Conservation (phyloP, 345 rosid genomes). For the Melastoma malabathricum region DNA sequence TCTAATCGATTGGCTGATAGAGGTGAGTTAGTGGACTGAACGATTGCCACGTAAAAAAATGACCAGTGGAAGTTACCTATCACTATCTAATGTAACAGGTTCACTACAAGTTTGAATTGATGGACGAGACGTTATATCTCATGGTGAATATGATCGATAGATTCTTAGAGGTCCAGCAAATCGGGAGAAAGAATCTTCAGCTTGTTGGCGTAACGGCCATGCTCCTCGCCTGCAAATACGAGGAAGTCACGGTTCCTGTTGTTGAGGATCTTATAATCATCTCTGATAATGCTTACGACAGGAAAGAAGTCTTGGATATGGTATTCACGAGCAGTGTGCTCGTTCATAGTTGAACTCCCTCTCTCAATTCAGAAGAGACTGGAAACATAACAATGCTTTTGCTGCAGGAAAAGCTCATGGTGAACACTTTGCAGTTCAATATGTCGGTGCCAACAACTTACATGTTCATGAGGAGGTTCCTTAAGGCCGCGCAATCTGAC, state of each 20-base stretch:
- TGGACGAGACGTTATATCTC: constrained; percentile 88
- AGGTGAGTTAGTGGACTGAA: constrained; percentile 25
- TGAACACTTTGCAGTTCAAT: constrained; percentile 62
- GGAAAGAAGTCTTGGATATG: constrained; percentile 86
- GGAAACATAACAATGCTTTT: background rate
- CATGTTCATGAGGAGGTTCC: constrained; percentile 30
- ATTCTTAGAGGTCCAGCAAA: constrained; percentile 47
- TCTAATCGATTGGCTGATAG: constrained; percentile 86
- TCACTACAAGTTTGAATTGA: constrained; percentile 96
- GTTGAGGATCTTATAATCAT: constrained; percentile 87
- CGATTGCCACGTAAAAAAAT: too few relatives aligned
- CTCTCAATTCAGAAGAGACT: background rate
- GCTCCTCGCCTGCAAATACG: constrained; percentile 97
- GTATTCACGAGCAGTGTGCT: constrained; percentile 15
- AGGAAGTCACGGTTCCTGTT: constrained; percentile 91
- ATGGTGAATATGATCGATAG: constrained; percentile 89
- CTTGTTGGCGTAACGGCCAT: constrained; percentile 88
- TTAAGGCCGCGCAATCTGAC: constrained; percentile 24
- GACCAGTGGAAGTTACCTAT: background rate
- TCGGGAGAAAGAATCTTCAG: constrained; percentile 87
- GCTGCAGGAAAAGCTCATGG: constrained; percentile 78
- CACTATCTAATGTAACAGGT: constrained; percentile 33
- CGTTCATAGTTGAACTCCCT: too few relatives aligned
- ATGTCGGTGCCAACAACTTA: constrained; percentile 78
- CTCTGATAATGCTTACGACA: constrained; percentile 78